Percentiles rank a stretch among this genome's conserved stretches.
phyloP scores from a whole-genome alignment of 1,139 yeast genomes.

The Sugiyamaella sp. region DNA sequence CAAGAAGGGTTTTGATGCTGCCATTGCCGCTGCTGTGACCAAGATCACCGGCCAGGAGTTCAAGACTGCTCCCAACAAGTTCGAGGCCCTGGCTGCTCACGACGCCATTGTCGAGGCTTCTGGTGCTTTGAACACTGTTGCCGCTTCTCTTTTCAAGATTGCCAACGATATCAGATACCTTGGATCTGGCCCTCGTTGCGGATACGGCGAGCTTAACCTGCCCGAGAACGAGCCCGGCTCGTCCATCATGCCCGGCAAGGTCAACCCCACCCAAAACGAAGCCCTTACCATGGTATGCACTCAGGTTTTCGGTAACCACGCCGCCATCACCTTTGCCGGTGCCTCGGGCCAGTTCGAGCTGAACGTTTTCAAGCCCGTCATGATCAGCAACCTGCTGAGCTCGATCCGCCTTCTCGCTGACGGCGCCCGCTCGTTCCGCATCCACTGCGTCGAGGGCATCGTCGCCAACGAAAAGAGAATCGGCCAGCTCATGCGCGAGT shows the following conservation, averaged over 20 bases:
- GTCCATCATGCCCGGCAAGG: conserved; percentile 99
- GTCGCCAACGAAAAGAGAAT: conserved; percentile 86
- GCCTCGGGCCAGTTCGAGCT: conserved; percentile 98
- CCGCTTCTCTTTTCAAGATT: conserved; percentile 89
- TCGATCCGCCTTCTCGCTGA: conserved; percentile 89
- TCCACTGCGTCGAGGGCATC: conserved; percentile 94
- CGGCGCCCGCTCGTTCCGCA: conserved; percentile 85
- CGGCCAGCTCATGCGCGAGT: conserved; percentile 83
- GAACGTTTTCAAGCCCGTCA: conserved; percentile 95
- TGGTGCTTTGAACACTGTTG: conserved; percentile 95
- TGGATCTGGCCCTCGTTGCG: conserved; percentile 99
- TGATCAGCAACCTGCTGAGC: conserved; percentile 86
- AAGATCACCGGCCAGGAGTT: conserved; percentile 85
- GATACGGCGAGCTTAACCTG: conserved; percentile 91
- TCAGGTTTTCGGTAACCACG: conserved; percentile 96
- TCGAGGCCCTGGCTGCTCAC: conserved; percentile 98
- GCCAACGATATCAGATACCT: conserved; percentile 97
- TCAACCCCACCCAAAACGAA: conserved; percentile 98
- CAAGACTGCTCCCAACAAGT: conserved; percentile 96
- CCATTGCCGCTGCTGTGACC: conserved; percentile 78
- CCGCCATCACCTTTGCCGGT: conserved; percentile 94
- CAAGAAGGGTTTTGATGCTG: conserved; percentile 80
- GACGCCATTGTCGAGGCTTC: conserved; percentile 97
- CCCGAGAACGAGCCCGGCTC: conserved; percentile 99
- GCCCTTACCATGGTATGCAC: conserved; percentile 98